Conservation (phyloP, 495 filamentous ascomycete species). For the Trichoderma virens region DNA sequence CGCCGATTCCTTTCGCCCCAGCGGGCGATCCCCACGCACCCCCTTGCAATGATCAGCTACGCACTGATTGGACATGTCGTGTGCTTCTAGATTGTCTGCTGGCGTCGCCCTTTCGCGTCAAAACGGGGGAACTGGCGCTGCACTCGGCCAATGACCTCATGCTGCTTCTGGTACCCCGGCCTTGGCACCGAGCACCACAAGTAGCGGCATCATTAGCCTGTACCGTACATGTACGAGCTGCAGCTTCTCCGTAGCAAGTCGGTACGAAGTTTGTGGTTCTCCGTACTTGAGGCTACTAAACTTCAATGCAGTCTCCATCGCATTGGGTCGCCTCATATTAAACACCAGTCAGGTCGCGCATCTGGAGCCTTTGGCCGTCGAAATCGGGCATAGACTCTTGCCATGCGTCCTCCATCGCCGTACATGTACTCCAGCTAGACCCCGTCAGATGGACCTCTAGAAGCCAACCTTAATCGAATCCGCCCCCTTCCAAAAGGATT, state of each 20-base stretch:
- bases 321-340: no score
- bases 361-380: no score
- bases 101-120: slow-evolving; percentile 1
- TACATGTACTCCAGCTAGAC: no score
- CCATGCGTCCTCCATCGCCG: no score
- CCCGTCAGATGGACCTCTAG: no score
- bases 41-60: not conserved
- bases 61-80: not conserved
- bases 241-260: not conserved
- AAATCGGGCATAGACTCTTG: no score
- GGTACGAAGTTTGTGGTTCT: no score
- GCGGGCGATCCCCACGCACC: not conserved
- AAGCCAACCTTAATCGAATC: no score
- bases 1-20: not conserved
- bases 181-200: not conserved
- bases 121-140: not conserved
- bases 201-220: not conserved
- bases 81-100: slow-evolving; percentile 6
- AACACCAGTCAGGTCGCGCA: no score
- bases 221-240: not conserved
- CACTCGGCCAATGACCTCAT: slow-evolving; percentile 4
- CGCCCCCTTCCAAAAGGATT: no score
- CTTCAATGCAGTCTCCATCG: no score
- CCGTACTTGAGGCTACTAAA: no score
- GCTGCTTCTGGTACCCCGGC: not conserved